These are phyloP conservation scores for Drechmeria coniospora DNA, from an alignment of 2,329 filamentous ascomycete species.

Conservation along the genomic window DNA sequence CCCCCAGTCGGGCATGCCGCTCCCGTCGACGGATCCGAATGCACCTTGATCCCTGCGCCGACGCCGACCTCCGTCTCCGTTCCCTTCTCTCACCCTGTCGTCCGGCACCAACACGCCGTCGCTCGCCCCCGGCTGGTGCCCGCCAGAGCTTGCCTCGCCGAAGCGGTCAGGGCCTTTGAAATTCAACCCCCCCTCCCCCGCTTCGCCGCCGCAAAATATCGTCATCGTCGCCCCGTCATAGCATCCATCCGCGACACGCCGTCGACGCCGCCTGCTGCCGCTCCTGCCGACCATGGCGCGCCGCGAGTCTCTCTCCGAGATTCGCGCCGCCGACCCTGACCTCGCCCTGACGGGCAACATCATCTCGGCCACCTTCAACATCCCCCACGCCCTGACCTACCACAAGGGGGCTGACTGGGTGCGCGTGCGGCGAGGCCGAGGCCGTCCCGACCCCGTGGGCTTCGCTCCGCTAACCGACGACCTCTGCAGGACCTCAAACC, in stretches of 20 bases:
- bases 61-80: not conserved
- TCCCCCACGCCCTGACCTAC: constrained; percentile 44
- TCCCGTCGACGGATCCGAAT: too few species aligned
- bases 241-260: not conserved
- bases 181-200: not conserved
- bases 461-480: not conserved
- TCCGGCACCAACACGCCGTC: not conserved
- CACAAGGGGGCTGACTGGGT: constrained; percentile 47
- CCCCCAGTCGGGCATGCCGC: too few species aligned
- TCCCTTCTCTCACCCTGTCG: not conserved
- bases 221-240: too few species aligned
- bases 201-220: not conserved
- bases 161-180: too few species aligned
- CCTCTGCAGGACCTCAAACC: constrained; percentile 49
- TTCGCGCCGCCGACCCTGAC: constrained; percentile 39
- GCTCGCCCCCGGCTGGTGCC: not conserved
- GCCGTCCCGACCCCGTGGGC: too few species aligned
- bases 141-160: too few species aligned
- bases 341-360: constrained; percentile 47
- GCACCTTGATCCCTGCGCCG: too few species aligned
- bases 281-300: constrained; percentile 21
- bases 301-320: constrained; percentile 37
- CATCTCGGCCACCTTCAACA: constrained; percentile 50
- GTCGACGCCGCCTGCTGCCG: constrained; percentile 1
- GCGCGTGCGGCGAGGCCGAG: too few species aligned